phyloP scores from a whole-genome alignment of 768 basidiomycete species.

The Termitomyces sp. region DNA sequence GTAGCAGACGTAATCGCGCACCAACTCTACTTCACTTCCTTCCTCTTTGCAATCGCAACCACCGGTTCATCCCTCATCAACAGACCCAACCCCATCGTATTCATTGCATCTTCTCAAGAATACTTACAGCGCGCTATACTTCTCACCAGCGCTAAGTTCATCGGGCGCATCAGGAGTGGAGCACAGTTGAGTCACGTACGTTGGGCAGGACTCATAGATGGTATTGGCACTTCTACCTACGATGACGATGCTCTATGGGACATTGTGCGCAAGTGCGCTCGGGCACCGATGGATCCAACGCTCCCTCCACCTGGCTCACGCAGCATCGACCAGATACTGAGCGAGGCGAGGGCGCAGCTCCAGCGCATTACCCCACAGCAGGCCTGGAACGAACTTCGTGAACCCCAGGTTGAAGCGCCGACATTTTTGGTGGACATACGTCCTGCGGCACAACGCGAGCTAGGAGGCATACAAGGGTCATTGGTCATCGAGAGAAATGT shows the following conservation, averaged over 20 bases:
- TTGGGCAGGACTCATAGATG: slow-evolving; percentile 47
- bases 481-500: slow-evolving; percentile 71
- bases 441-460: slow-evolving; percentile 52
- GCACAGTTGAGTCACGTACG: not conserved
- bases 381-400: slow-evolving; percentile 56
- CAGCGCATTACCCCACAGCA: slow-evolving; percentile 56
- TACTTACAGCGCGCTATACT: slow-evolving; percentile 64
- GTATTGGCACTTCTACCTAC: slow-evolving; percentile 48
- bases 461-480: slow-evolving; percentile 63
- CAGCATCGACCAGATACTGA: slow-evolving; percentile 52
- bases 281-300: slow-evolving; percentile 54
- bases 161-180: slow-evolving; percentile 29
- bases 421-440: slow-evolving; percentile 78
- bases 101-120: slow-evolving; percentile 50
- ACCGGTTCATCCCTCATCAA: slow-evolving; percentile 28
- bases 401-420: slow-evolving; percentile 48
- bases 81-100: slow-evolving; percentile 41
- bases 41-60: slow-evolving; percentile 53
- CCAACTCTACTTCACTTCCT: slow-evolving; percentile 33
- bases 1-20: slow-evolving; percentile 45
- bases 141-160: slow-evolving; percentile 62
- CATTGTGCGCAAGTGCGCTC: slow-evolving; percentile 58
- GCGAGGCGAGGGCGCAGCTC: slow-evolving; percentile 53
- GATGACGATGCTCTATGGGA: slow-evolving; percentile 70
- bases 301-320: slow-evolving; percentile 60